These are phyloP conservation scores for Canavalia ensiformis DNA, from an alignment of 306 rosid species.

Conservation along the genomic window DNA sequence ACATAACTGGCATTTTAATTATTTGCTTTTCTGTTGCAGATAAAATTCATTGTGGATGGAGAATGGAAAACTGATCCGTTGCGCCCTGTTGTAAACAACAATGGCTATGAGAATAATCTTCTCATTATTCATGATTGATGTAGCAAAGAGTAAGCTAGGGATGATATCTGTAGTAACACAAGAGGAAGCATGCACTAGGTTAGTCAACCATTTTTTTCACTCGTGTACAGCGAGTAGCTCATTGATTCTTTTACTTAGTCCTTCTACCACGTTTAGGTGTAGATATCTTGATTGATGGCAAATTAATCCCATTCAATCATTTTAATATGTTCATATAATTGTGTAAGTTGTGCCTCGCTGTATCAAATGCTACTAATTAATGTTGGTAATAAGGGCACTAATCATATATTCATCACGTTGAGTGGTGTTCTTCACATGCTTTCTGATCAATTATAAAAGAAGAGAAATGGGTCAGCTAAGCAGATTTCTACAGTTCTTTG, in stretches of 20 bases:
- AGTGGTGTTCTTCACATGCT: conserved; percentile 8
- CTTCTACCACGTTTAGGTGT: conserved; percentile 34
- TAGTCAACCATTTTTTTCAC: conserved; percentile 37
- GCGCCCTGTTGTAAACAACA: conserved; percentile 68
- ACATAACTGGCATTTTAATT: background rate
- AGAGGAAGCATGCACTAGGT: conserved; percentile 44
- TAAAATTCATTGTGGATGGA: conserved; percentile 95
- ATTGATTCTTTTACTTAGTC: conserved; percentile 55
- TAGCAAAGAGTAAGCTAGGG: conserved; percentile 1
- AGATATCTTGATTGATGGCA: conserved; percentile 30
- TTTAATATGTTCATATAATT: conserved; percentile 19
- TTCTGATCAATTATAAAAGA: background rate
- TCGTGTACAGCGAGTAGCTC: conserved; percentile 44
- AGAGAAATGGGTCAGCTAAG: background rate
- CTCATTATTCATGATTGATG: conserved; percentile 60
- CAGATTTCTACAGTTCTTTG: background rate
- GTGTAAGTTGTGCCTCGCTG: conserved; percentile 1
- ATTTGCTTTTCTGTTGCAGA: conserved; percentile 57
- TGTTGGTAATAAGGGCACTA: background rate
- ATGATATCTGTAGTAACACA: conserved; percentile 9
- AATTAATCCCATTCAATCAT: conserved; percentile 42
- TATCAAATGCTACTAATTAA: conserved; percentile 15
- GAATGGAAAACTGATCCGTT: conserved; percentile 89
- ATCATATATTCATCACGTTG: background rate
- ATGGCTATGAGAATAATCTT: conserved; percentile 74